Evolutionary conservation across 2,329 filamentous ascomycete species (phyloP).

Genomic region (Venturiaceae sp.): DNA sequence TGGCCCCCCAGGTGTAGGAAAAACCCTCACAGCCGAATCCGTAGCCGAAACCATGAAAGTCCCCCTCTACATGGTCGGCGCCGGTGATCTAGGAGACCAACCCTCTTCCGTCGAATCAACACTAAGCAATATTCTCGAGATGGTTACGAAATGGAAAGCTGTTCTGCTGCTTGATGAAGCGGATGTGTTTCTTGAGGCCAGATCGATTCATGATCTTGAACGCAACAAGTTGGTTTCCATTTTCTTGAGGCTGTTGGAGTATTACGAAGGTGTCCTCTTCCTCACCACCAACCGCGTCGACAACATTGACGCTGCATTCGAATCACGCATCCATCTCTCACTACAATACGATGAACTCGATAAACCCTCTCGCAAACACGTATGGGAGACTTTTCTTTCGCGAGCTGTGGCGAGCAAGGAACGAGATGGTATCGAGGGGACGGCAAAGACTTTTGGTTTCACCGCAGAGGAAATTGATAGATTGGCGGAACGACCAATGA

Average conservation of each 20-base stretch:
- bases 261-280: constrained; percentile 21
- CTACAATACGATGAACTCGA: constrained; percentile 15
- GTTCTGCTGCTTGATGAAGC: constrained; percentile 11
- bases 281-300: constrained; percentile 21
- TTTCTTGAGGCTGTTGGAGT: constrained; percentile 13
- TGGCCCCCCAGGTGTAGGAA: constrained; percentile 44
- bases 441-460: background rate
- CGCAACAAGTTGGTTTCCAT: constrained; percentile 16
- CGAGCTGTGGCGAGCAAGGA: background rate
- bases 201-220: constrained; percentile 5
- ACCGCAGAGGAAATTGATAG: constrained; percentile 7
- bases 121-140: constrained; percentile 35
- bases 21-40: constrained; percentile 41
- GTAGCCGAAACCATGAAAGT: constrained; percentile 41
- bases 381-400: constrained; percentile 9
- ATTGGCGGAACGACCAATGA: constrained; percentile 9
- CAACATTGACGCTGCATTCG: constrained; percentile 19
- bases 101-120: constrained; percentile 31
- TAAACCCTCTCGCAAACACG: constrained; percentile 9
- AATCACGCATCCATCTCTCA: constrained; percentile 17
- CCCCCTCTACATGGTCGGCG: constrained; percentile 39
- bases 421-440: background rate
- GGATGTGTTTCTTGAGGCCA: constrained; percentile 17
- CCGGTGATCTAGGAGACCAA: constrained; percentile 38
- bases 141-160: constrained; percentile 24